Evolutionary conservation across 805 yeast species (phyloP).

Genomic region (Candida succiphila): DNA sequence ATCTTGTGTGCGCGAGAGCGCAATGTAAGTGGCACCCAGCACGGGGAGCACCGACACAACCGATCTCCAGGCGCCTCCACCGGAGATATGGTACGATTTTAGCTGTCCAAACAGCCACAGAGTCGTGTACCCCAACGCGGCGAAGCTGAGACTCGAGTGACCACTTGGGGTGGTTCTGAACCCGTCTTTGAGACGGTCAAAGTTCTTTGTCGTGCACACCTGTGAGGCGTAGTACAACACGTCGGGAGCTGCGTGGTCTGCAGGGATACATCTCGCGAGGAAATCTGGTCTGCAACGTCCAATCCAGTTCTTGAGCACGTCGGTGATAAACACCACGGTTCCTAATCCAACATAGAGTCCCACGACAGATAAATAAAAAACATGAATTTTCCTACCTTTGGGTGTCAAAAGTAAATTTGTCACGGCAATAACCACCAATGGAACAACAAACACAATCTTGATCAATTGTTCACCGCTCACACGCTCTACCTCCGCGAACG

Average conservation of each 20-base stretch:
- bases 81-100: conserved; percentile 22
- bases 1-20: conserved; percentile 81
- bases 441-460: conserved; percentile 42
- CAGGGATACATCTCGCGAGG: conserved; percentile 74
- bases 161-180: conserved; percentile 80
- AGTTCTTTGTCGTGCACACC: conserved; percentile 49
- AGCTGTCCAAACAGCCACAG: conserved; percentile 66
- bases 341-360: conserved; percentile 57
- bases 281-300: conserved; percentile 94
- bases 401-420: conserved; percentile 28
- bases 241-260: conserved; percentile 42
- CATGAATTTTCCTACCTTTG: conserved; percentile 43
- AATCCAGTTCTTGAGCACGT: conserved; percentile 69
- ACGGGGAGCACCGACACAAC: conserved; percentile 43
- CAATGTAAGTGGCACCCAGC: conserved; percentile 65
- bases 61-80: conserved; percentile 63
- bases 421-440: conserved; percentile 29
- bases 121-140: conserved; percentile 54
- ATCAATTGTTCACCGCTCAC: conserved; percentile 51
- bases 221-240: conserved; percentile 50
- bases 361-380: conserved; percentile 52
- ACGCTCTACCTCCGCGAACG: conserved; percentile 65
- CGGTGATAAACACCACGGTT: conserved; percentile 55
- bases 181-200: conserved; percentile 46
- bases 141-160: conserved; percentile 62